Evolutionary conservation across 2,329 filamentous ascomycete species (phyloP).

Genomic region (Colletotrichum neosansevieriae): DNA sequence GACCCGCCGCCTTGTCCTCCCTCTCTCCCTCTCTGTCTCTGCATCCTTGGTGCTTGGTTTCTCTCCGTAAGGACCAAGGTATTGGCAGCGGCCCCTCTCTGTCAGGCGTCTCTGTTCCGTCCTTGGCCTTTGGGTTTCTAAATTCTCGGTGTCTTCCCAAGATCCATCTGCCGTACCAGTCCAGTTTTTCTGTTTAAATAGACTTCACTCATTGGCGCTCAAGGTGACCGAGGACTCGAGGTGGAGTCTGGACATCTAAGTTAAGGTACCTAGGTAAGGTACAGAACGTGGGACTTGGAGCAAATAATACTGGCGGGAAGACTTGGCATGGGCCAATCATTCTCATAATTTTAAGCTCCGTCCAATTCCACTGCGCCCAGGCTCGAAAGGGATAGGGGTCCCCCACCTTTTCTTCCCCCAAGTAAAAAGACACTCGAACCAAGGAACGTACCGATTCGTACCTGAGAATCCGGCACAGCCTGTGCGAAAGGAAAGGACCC

Average conservation of each 20-base stretch:
- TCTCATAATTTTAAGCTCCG: constrained; percentile 31
- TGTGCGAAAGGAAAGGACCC: constrained; percentile 21
- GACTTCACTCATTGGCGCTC: constrained; percentile 11
- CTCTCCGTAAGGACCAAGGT: not conserved
- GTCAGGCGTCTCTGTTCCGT: constrained; percentile 2
- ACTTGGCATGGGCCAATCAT: constrained; percentile 2
- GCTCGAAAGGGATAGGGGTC: constrained; percentile 29
- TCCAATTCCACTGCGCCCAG: constrained; percentile 26
- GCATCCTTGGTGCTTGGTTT: not conserved
- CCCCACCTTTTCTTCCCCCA: constrained; percentile 12
- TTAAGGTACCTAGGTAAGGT: too few relatives aligned
- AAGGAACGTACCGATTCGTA: constrained; percentile 17
- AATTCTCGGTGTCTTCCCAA: not conserved
- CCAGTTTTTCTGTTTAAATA: constrained; percentile 18
- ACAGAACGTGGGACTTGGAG: constrained; percentile 9
- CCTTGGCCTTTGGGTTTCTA: constrained; percentile 11
- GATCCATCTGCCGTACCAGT: constrained; percentile 11
- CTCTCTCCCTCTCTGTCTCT: not conserved
- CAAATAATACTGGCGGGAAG: constrained; percentile 4
- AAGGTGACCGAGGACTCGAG: not conserved
- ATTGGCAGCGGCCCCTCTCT: not conserved
- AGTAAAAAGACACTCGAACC: not conserved
- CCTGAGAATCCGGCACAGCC: constrained; percentile 6
- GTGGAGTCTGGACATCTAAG: too few relatives aligned
- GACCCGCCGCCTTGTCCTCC: constrained; percentile 12